A percentile compares a stretch with the other conserved stretches of the same genome.
These are phyloP conservation scores for Raffaelea arxii DNA, from an alignment of 2,329 filamentous ascomycete species.

Conservation along the genomic window DNA sequence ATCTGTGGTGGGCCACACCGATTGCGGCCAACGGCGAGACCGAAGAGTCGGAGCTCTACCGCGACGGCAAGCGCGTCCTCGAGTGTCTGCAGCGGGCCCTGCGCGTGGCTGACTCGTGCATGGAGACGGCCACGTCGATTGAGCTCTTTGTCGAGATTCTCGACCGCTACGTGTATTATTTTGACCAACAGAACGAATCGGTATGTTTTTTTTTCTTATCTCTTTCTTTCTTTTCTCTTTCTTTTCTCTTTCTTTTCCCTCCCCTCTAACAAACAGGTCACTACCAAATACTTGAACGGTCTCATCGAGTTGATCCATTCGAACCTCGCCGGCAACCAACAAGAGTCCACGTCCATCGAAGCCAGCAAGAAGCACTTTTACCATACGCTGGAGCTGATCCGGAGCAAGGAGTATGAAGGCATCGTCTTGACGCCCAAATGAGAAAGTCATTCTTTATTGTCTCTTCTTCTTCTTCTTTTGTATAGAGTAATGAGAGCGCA, in stretches of 20 bases:
- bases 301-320: constrained; percentile 97
- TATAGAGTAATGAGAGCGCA: constrained; percentile 1
- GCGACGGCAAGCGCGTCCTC: constrained; percentile 91
- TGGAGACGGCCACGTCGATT: constrained; percentile 95
- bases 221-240: background rate
- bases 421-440: constrained; percentile 61
- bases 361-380: constrained; percentile 90
- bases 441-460: background rate
- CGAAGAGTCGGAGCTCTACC: constrained; percentile 84
- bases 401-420: constrained; percentile 84
- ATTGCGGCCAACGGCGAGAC: constrained; percentile 67
- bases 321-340: constrained; percentile 78
- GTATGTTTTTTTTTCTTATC: constrained; percentile 32
- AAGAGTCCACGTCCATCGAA: constrained; percentile 73
- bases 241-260: background rate
- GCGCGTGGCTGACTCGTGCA: constrained; percentile 93
- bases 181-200: constrained; percentile 97
- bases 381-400: constrained; percentile 89
- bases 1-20: constrained; percentile 95
- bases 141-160: constrained; percentile 98
- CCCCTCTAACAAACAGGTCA: constrained; percentile 45
- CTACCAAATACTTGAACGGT: constrained; percentile 94
- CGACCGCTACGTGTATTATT: constrained; percentile 98
- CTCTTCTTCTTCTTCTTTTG: background rate
- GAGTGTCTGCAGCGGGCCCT: constrained; percentile 94